Percentiles rank a stretch among this genome's conserved stretches.
Conservation (phyloP, 1,284 basidiomycete species). For the Singerocomus rubriflavus region DNA sequence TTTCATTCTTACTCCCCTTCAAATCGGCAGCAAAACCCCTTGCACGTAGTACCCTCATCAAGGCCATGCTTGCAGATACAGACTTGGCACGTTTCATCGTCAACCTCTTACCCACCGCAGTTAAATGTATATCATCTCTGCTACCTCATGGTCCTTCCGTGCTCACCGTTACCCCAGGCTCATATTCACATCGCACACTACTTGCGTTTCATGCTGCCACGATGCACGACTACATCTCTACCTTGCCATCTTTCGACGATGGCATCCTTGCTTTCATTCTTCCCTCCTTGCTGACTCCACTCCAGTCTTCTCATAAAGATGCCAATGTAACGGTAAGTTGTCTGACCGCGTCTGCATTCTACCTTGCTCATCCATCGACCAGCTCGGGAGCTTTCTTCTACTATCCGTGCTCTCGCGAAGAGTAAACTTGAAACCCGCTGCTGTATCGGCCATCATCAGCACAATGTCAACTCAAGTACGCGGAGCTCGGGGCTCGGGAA, state of each 20-base stretch:
- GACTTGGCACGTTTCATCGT: slow-evolving; percentile 75
- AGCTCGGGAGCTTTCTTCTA: slow-evolving; percentile 76
- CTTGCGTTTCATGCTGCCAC: slow-evolving; percentile 84
- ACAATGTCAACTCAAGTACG: slow-evolving; percentile 52
- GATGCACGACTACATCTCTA: slow-evolving; percentile 76
- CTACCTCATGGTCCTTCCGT: background rate
- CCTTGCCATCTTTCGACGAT: slow-evolving; percentile 55
- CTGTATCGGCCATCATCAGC: slow-evolving; percentile 54
- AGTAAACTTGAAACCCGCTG: slow-evolving; percentile 51
- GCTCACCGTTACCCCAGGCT: slow-evolving; percentile 19
- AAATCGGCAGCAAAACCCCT: slow-evolving; percentile 72
- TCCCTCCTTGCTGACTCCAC: slow-evolving; percentile 56
- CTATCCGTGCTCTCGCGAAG: slow-evolving; percentile 66
- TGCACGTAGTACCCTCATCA: slow-evolving; percentile 65
- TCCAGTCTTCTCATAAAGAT: slow-evolving; percentile 41
- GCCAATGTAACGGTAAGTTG: slow-evolving; percentile 53
- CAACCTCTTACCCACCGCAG: slow-evolving; percentile 57
- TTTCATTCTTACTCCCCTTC: slow-evolving; percentile 72
- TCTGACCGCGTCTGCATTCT: background rate
- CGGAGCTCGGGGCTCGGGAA: slow-evolving; percentile 20
- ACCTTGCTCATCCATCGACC: slow-evolving; percentile 3
- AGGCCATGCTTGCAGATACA: slow-evolving; percentile 69
- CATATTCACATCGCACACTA: slow-evolving; percentile 63
- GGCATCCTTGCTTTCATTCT: slow-evolving; percentile 59
- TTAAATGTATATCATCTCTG: slow-evolving; percentile 42